Evolutionary conservation across 2,329 filamentous ascomycete genomes (phyloP).

Genomic region (Trichophaea hybrida): DNA sequence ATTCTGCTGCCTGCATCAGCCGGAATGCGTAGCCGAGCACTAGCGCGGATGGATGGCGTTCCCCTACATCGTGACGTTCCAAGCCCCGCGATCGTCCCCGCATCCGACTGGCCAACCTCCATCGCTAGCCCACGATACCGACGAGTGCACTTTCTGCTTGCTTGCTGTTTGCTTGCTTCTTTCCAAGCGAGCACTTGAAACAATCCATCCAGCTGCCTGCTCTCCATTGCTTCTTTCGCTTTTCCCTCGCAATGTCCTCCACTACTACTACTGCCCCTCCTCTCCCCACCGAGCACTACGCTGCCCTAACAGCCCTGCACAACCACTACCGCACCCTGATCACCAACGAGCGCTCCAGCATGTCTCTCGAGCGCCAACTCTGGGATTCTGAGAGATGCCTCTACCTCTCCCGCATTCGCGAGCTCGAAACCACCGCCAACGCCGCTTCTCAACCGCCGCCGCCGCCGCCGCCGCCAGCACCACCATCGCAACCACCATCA

Average conservation of each 20-base stretch:
- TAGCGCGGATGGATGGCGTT: too few species aligned
- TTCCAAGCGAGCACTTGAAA: neutral
- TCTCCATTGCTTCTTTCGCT: neutral
- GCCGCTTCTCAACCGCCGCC: neutral
- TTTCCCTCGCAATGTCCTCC: neutral
- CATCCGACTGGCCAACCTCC: neutral
- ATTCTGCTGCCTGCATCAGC: too few species aligned
- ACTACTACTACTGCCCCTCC: neutral
- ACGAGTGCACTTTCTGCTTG: too few species aligned
- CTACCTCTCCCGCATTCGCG: neutral
- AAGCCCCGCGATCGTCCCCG: neutral
- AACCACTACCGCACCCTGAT: neutral
- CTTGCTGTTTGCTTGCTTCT: neutral
- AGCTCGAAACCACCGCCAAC: neutral
- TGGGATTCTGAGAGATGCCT: neutral
- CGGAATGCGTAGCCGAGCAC: too few species aligned
- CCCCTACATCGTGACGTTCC: neutral
- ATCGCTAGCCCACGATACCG: too few species aligned
- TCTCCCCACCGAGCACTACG: neutral
- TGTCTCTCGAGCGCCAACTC: neutral
- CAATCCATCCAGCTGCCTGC: neutral
- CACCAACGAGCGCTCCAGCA: neutral
- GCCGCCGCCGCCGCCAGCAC: neutral
- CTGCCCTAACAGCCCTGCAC: neutral
- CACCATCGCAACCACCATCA: neutral